Evolutionary conservation across 176 grass and related monocot genomes (phyloP), one percentile per base, ranked within the genome.

Genomic region (Juncus effusus): DNA sequence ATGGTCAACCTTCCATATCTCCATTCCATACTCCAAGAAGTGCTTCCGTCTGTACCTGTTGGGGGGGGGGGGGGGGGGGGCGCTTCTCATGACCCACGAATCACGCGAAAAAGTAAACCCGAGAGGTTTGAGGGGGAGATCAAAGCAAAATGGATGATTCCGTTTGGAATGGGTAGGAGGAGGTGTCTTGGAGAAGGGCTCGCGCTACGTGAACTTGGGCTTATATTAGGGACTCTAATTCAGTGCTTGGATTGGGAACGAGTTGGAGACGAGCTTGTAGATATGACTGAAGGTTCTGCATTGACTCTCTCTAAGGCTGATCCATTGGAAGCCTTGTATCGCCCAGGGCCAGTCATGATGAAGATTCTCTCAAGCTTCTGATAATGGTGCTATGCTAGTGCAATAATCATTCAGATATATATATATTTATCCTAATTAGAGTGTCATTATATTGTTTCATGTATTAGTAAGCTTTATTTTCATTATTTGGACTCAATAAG

Each of bases 231-330:
- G 47, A 45, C 75, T 9, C 39, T 77, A 63, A 47, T 77, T 16
- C 75, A 77, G 7, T 77, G 75, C 51, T 77, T 77, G 14, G 75
- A 77, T 39, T 77, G 62, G 63, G 50, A 68, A 52, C 62, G 42
- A 52, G 35, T 36, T 9, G 14, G 40, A 9, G 75, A 16, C 41
- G 63, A 51, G 51, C 54, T 56, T 10, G 40, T 68, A 40, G 75
- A 77, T 52, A 55, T 77, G 62, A 52, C 51, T 6, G 75, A 69
- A 50, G 75, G 52, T 6, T 15, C 40, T n/a, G 62, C 38, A 28
- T 13, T 77, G 7, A 77, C 75, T 42, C 64, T 77, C 54, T 63
- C 63, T 65, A 77, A 68, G 53, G 75, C 54, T 8, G 40, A 4
- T 63, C 75, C 63, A 35, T 44, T 77, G 45, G 63, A 60, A 38